phyloP scores from a whole-genome alignment of 495 filamentous ascomycete genomes.

The Cercophora sp. region DNA sequence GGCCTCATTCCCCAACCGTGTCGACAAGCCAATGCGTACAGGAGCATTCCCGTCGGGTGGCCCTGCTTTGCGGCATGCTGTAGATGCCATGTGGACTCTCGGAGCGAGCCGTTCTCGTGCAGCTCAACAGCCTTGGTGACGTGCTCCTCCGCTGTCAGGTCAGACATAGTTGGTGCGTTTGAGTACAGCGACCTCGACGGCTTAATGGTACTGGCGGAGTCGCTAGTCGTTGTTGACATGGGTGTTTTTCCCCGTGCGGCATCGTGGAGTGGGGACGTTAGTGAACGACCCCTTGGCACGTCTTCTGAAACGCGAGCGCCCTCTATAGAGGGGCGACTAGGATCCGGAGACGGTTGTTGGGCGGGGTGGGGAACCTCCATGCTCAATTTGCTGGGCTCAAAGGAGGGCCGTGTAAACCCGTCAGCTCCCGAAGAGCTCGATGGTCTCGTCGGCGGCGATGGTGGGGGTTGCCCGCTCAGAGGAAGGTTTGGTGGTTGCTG shows the following conservation, averaged over 20 bases:
- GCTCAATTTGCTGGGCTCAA: slow-evolving; percentile 44
- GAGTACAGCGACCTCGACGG: slow-evolving; percentile 53
- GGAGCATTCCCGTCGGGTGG: slow-evolving; percentile 87
- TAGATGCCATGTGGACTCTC: slow-evolving; percentile 93
- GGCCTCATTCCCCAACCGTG: slow-evolving; percentile 97
- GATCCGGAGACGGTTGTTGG: slow-evolving; percentile 37
- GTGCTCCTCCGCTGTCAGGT: slow-evolving; percentile 78
- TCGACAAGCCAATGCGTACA: slow-evolving; percentile 93
- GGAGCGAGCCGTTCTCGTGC: slow-evolving; percentile 79
- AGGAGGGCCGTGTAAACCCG: slow-evolving; percentile 37
- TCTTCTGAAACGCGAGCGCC: slow-evolving; percentile 37
- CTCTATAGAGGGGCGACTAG: slow-evolving; percentile 47
- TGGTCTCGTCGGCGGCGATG: slow-evolving; percentile 50
- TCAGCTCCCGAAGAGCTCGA: slow-evolving; percentile 45
- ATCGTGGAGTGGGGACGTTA: slow-evolving; percentile 36
- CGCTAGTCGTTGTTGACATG: slow-evolving; percentile 56
- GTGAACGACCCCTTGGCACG: slow-evolving; percentile 32
- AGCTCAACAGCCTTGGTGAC: slow-evolving; percentile 80
- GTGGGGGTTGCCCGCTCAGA: slow-evolving; percentile 44
- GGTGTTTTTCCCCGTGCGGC: slow-evolving; percentile 34
- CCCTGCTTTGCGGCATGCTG: slow-evolving; percentile 81
- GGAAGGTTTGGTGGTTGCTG: slow-evolving; percentile 41
- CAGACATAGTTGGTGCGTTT: slow-evolving; percentile 42
- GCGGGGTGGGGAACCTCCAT: slow-evolving; percentile 32
- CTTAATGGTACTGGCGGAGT: slow-evolving; percentile 62